Base-by-base conservation (phyloP, 306 rosid genomes). In the Glycyrrhiza uralensis region DNA sequence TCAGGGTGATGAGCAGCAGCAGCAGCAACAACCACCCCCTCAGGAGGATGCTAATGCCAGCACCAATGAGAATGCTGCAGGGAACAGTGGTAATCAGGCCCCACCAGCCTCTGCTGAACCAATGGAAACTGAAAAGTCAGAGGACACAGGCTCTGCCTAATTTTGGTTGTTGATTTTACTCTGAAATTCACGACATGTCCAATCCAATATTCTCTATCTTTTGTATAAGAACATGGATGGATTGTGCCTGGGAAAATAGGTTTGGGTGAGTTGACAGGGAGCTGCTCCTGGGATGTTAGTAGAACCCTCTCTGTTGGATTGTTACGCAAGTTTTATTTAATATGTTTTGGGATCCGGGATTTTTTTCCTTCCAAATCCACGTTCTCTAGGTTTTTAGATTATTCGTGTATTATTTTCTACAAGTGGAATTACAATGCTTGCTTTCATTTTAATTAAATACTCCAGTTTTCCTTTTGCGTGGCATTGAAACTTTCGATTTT, bases 111-210 rank as follows among this genome's bases (percentile, higher is more conserved):
- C 84, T 30, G 35, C 57, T 4, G 96, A 94, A 76, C 84, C 96
- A 55, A 94, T 91, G 99, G 99, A 94, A 67, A 87, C 90, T 2
- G 97, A 91, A 4, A 86, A 88, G 44, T 33, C 96, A 0, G 91
- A 90, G 30, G 69, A 79, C 45, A 35, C 96, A 13, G 62, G 83
- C 67, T 63, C 81, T 9, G 87, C 86, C 2, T 92, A 75, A 65
- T 59, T 74, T 19, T 73, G 52, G 18, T 55, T 47, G 41, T 47
- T 79, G 49, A 13, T 52, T 73, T 33, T 78, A 61, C 45, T 61
- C 24, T 76, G 29, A 58, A 36, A 33, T 62, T 75, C 72, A 61
- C 30, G 66, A 72, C 12, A 38, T 30, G 42, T 44, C 12, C 33
- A 50, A 9, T 20, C 20, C 39, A 42, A 14, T 29, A 14, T 52